These are phyloP conservation scores for Eucalyptus viminalis DNA, from an alignment of 345 rosid genomes.

Conservation along the genomic window DNA sequence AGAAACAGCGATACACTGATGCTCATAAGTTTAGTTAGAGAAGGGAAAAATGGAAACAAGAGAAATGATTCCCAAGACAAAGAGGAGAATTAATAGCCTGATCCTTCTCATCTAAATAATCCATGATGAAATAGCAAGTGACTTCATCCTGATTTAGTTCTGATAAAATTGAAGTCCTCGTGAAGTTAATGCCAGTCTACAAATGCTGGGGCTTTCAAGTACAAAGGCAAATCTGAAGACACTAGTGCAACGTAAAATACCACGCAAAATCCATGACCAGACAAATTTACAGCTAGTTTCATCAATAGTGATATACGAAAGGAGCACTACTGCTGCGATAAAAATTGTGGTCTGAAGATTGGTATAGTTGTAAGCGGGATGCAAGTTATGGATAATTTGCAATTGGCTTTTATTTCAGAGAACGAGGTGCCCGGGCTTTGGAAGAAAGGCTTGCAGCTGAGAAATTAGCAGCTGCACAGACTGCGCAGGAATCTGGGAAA, in stretches of 20 bases:
- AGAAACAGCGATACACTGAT: not conserved
- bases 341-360: not conserved
- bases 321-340: not conserved
- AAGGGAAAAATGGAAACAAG: not conserved
- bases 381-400: not conserved
- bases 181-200: not conserved
- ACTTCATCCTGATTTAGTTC: not conserved
- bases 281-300: not conserved
- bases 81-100: not conserved
- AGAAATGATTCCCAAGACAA: not conserved
- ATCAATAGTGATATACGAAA: not conserved
- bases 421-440: constrained; percentile 95
- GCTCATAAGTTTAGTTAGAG: not conserved
- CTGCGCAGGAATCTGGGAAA: constrained; percentile 35
- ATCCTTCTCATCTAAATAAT: not conserved
- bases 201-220: not conserved
- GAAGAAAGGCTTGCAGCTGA: constrained; percentile 94
- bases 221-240: not conserved
- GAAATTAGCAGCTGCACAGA: constrained; percentile 39
- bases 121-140: not conserved
- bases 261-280: not conserved
- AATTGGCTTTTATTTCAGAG: constrained; percentile 35
- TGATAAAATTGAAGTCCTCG: not conserved
- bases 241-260: not conserved
- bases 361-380: not conserved